phyloP scores from a whole-genome alignment of 495 filamentous ascomycete genomes.

The Xylona heveae region DNA sequence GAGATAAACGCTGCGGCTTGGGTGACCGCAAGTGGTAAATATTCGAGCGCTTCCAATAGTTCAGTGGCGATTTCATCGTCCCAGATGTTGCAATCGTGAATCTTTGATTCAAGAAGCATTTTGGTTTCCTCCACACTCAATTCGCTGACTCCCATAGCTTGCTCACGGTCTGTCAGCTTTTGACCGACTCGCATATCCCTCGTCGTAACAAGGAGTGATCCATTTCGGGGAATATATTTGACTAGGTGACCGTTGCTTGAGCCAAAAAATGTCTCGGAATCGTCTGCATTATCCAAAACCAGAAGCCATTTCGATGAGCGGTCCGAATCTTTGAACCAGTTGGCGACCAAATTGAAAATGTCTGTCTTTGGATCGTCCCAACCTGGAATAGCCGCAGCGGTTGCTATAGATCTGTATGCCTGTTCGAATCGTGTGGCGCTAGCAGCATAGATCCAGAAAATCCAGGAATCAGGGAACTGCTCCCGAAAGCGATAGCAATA shows the following conservation, averaged over 20 bases:
- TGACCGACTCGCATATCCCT: constrained; percentile 11
- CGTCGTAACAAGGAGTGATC: constrained; percentile 12
- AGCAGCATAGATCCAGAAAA: constrained; percentile 23
- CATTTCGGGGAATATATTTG: constrained; percentile 11
- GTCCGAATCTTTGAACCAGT: constrained; percentile 15
- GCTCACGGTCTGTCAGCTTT: constrained; percentile 6
- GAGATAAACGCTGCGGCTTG: constrained; percentile 27
- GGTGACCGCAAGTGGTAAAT: too few species aligned
- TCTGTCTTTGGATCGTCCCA: constrained; percentile 17
- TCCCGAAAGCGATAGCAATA: constrained; percentile 14
- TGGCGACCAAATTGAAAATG: constrained; percentile 15
- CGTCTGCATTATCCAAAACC: too few species aligned
- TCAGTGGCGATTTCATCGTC: constrained; percentile 2
- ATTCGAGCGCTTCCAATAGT: constrained; percentile 11
- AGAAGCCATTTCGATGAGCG: too few species aligned
- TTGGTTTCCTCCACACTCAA: constrained; percentile 6
- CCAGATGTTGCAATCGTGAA: background rate
- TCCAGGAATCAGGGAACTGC: constrained; percentile 9
- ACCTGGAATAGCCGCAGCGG: constrained; percentile 14
- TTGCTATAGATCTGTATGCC: constrained; percentile 19
- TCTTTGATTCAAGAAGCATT: background rate
- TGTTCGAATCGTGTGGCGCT: constrained; percentile 16
- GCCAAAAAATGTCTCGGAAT: too few species aligned
- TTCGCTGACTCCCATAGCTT: constrained; percentile 11
- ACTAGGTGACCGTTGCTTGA: constrained; percentile 5